phyloP scores from a whole-genome alignment of 257 asterid species.

The Solanum okadae region DNA sequence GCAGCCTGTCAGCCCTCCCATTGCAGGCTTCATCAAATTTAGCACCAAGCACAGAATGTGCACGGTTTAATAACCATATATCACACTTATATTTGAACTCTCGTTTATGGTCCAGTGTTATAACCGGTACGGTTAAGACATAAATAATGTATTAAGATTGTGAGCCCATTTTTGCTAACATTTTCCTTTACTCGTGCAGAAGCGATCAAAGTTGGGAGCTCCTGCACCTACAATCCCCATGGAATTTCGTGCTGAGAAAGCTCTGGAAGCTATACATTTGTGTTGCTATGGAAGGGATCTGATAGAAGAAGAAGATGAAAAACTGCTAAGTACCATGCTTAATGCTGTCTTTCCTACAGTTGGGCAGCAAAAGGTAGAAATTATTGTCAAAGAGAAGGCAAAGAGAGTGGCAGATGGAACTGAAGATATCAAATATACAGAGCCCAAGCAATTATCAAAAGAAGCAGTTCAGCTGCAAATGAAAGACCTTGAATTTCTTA shows the following conservation, averaged over 20 bases:
- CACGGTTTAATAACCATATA: not conserved
- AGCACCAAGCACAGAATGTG: not conserved
- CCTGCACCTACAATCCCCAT: constrained; percentile 59
- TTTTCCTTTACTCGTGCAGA: constrained; percentile 27
- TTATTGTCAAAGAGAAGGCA: constrained; percentile 60
- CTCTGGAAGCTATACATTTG: constrained; percentile 75
- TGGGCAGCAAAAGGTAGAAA: constrained; percentile 37
- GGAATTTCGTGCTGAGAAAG: constrained; percentile 81
- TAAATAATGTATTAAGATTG: not conserved
- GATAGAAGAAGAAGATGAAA: constrained; percentile 68
- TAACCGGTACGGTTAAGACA: not conserved
- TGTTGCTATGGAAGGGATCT: constrained; percentile 66
- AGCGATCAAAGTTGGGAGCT: constrained; percentile 42
- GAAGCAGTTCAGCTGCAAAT: constrained; percentile 87
- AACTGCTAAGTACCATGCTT: constrained; percentile 48
- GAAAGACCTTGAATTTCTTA: constrained; percentile 87
- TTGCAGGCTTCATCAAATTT: not conserved
- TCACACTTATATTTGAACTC: not conserved
- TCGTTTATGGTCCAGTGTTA: not conserved
- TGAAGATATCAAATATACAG: constrained; percentile 49
- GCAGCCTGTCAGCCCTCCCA: not conserved
- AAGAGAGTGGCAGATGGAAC: constrained; percentile 59
- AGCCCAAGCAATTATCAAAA: constrained; percentile 58
- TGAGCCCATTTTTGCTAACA: not conserved
- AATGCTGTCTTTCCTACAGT: constrained; percentile 65